Evolutionary conservation across 2,329 filamentous ascomycete species (phyloP).

Genomic region (Paracoccidioides brasiliensis): DNA sequence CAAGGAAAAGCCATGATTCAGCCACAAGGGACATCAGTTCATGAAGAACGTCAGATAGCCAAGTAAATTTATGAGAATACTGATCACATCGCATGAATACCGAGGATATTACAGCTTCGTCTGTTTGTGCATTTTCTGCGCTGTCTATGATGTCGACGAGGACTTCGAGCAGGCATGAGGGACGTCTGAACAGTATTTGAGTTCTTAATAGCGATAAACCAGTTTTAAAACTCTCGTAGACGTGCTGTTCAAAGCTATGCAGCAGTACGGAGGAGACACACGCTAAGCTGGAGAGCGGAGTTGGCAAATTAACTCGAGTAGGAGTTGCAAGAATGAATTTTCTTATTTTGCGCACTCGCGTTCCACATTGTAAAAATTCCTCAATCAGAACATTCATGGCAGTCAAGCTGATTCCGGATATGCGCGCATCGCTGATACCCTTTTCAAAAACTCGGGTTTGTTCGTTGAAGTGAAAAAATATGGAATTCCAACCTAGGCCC

Average conservation of each 20-base stretch:
- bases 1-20: slow-evolving; percentile 52
- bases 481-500: slow-evolving; percentile 32
- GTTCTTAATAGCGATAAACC: slow-evolving; percentile 25
- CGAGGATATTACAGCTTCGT: slow-evolving; percentile 49
- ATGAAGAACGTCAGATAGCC: slow-evolving; percentile 51
- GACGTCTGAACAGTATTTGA: slow-evolving; percentile 27
- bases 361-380: slow-evolving; percentile 24
- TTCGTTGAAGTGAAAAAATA: slow-evolving; percentile 31
- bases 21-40: slow-evolving; percentile 53
- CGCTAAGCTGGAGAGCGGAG: slow-evolving; percentile 25
- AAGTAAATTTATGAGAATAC: slow-evolving; percentile 49
- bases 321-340: slow-evolving; percentile 22
- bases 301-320: slow-evolving; percentile 16
- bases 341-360: slow-evolving; percentile 24
- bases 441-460: slow-evolving; percentile 25
- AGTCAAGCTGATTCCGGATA: slow-evolving; percentile 39
- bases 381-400: slow-evolving; percentile 24
- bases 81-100: slow-evolving; percentile 50
- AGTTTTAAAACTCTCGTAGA: slow-evolving; percentile 16
- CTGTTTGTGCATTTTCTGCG: slow-evolving; percentile 38
- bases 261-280: slow-evolving; percentile 23
- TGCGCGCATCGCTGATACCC: slow-evolving; percentile 31
- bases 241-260: slow-evolving; percentile 25
- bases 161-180: slow-evolving; percentile 23
- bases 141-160: slow-evolving; percentile 27